Base-by-base conservation (phyloP, 768 basidiomycete genomes). In the Russula vinacea region DNA sequence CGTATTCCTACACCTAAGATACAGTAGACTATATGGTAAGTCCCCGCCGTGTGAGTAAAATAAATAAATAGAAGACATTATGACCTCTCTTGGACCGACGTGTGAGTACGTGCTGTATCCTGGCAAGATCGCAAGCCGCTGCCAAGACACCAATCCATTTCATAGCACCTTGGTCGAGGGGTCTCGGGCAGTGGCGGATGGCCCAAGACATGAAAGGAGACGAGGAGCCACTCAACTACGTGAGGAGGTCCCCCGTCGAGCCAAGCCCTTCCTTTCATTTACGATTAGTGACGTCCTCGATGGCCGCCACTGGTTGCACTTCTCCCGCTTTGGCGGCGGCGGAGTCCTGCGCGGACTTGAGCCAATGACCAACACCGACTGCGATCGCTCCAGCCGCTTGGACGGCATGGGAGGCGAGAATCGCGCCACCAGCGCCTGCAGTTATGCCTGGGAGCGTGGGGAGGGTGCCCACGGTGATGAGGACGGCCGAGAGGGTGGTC, bases 321-420 rank as follows among this genome's bases (percentile, higher is more conserved):
- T 29, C 32, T 37, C 16, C 35, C 3, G 50, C 64, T 44, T 56
- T 64, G 19, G 60, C 37, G 32, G 64, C 54, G 1, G 61, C 52
- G 17, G 67, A 72, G 52, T 81, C 79, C 33, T 81, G 80, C 33
- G 78, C 75, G 2, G 81, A 77, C 71, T 83, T 81, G 59, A 85
- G 74, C 73, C 80, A 73, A 40, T 78, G 82, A 1, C 89, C 89
- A 37, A 91, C 76, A 2, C 90, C 89, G 3, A 91, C 81, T 1
- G 89, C 90, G 63, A 91, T 85, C 1, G 88, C 88, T 11, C 90
- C 89, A 29, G 89, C 84, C 1, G 90, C 89, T 68, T 91, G 89
- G 16, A 84, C 88, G 16, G 90, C 85, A 14, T 85, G 80, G 17
- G 87, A 83, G 11, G 90, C 89, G 40, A 92, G 78, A 56, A 89